Conservation (phyloP, 1,284 basidiomycete species). For the Cryptococcus deneoformans region DNA sequence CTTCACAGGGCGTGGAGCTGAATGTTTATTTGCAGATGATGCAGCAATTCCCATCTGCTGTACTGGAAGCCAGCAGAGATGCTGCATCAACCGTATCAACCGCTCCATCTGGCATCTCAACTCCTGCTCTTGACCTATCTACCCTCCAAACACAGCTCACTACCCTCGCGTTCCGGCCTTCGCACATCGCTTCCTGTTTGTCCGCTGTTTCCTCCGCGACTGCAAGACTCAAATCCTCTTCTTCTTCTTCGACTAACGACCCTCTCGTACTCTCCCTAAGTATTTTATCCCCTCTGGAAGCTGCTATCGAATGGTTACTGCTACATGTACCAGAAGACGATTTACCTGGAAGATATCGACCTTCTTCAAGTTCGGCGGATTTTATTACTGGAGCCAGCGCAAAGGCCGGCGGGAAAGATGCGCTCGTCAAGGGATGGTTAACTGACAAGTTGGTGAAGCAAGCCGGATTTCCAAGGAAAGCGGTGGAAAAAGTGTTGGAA, state of each 20-base stretch:
- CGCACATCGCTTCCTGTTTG: slow-evolving; percentile 47
- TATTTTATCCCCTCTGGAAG: slow-evolving; percentile 56
- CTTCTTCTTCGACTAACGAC: slow-evolving; percentile 30
- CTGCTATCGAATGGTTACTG: slow-evolving; percentile 52
- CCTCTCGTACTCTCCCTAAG: slow-evolving; percentile 50
- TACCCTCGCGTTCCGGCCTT: slow-evolving; percentile 50
- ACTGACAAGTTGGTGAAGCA: slow-evolving; percentile 77
- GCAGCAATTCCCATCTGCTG: slow-evolving; percentile 48
- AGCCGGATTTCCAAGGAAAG: slow-evolving; percentile 75
- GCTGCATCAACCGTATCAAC: slow-evolving; percentile 28
- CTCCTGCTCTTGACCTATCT: slow-evolving; percentile 32
- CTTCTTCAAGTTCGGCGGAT: slow-evolving; percentile 64
- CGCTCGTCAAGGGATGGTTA: slow-evolving; percentile 74
- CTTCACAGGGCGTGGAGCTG: neutral
- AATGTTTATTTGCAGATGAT: slow-evolving; percentile 42
- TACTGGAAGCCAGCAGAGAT: slow-evolving; percentile 47
- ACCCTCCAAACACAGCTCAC: slow-evolving; percentile 41
- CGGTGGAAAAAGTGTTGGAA: slow-evolving; percentile 55
- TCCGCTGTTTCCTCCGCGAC: slow-evolving; percentile 40
- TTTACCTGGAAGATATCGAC: slow-evolving; percentile 62
- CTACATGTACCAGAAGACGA: slow-evolving; percentile 55
- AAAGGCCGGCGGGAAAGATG: slow-evolving; percentile 52
- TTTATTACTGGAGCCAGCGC: slow-evolving; percentile 57
- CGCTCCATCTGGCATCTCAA: slow-evolving; percentile 24
- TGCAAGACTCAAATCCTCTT: slow-evolving; percentile 38